Base-by-base conservation (phyloP, 2,329 filamentous ascomycete genomes). In the Remersonia thermophila region DNA sequence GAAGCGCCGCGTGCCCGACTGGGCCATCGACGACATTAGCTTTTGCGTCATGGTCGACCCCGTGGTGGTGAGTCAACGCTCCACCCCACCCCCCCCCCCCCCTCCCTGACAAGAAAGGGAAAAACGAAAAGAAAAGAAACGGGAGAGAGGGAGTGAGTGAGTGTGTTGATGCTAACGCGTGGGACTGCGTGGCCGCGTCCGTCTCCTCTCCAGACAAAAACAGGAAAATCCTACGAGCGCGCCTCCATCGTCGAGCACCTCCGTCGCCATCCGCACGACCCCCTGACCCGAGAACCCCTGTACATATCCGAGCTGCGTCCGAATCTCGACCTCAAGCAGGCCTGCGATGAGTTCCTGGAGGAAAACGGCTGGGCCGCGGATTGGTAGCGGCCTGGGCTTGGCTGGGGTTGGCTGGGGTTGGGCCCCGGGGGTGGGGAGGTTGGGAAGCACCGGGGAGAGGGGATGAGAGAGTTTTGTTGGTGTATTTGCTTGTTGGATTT, bases 361-460 rank as follows among this genome's bases (percentile, higher is more conserved):
- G 66, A 83, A 47, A 95, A 94, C 50, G 87, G 85, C 8, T 94
- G 91, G 83, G 85, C 86, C 1, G 86, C 83, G 27, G 87, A 95
- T 55, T 96, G 83, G 80, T 93, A n/a, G n/a, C n/a, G n/a, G n/a
- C n/a, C n/a, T n/a, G n/a, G 45, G 33, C 6, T n/a, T 4, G 10
- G 14, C 7, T 33, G 32, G 13, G 15, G 25, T 31, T 30, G n/a
- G 4, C 11, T 26, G 23, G 7, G 23, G 23, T 26, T 26, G 23
- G 23, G 7, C 23, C 23, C 23, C 23, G n/a, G n/a, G n/a, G n/a
- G n/a, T n/a, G n/a, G n/a, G n/a, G 9, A 13, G 6, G 13, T 30
- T 18, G 12, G 29, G 15, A 8, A 4, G 9, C 9, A 7, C 5
- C 4, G 9, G 20, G 9, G 20, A 23, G 20, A 23, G 20, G 9